Evolutionary conservation across 148 eudicot genomes (phyloP).

Genomic region (Cornus controversa): DNA sequence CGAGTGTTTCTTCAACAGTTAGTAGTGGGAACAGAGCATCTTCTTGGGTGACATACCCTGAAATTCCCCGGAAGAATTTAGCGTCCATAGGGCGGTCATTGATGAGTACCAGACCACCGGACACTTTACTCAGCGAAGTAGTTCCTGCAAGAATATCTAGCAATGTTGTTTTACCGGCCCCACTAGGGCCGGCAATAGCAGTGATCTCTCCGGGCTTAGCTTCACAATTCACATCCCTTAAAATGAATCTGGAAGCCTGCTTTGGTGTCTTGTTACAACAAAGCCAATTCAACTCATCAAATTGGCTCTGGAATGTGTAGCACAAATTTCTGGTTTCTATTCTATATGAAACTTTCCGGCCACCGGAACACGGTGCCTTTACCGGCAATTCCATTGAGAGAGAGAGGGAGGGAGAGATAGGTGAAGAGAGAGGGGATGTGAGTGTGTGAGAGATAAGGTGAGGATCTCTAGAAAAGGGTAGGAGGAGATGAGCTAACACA

Average conservation of each 20-base stretch:
- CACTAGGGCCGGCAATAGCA: slow-evolving; percentile 92
- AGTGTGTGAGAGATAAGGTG: not conserved
- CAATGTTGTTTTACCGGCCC: slow-evolving; percentile 92
- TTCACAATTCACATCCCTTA: slow-evolving; percentile 66
- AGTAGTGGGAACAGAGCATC: slow-evolving; percentile 77
- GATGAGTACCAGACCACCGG: slow-evolving; percentile 70
- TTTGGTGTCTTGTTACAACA: slow-evolving; percentile 13
- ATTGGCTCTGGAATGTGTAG: slow-evolving; percentile 31
- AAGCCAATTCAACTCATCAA: slow-evolving; percentile 30
- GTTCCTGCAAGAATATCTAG: slow-evolving; percentile 75
- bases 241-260: slow-evolving; percentile 36
- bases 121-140: slow-evolving; percentile 30
- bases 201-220: slow-evolving; percentile 81
- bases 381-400: slow-evolving; percentile 62
- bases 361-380: slow-evolving; percentile 28
- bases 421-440: too few species aligned
- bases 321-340: slow-evolving; percentile 55
- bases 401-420: not conserved
- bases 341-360: slow-evolving; percentile 28
- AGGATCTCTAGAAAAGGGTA: slow-evolving; percentile 10
- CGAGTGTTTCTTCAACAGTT: slow-evolving; percentile 90
- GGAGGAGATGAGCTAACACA: slow-evolving; percentile 72
- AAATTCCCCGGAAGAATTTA: slow-evolving; percentile 38
- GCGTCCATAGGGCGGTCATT: slow-evolving; percentile 48
- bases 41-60: slow-evolving; percentile 88